Percentiles rank a stretch among this genome's conserved stretches.
Evolutionary conservation across 2,329 filamentous ascomycete species (phyloP).

Genomic region (Scolecobasidium constrictum): DNA sequence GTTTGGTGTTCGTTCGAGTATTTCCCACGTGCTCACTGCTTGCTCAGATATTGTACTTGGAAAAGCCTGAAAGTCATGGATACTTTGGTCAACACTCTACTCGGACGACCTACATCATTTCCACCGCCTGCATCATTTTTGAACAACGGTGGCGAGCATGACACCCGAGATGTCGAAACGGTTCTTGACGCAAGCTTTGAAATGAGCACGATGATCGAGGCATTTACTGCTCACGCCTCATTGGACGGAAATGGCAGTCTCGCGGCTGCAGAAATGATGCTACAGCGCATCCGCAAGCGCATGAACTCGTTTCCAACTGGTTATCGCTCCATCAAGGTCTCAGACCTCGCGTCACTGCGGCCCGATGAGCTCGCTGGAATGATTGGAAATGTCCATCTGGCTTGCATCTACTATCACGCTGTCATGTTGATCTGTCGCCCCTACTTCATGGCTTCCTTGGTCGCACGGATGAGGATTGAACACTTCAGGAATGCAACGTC

Average conservation of each 20-base stretch:
- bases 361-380: conserved; percentile 22
- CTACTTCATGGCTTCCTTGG: conserved; percentile 41
- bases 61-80: conserved; percentile 39
- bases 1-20: too few relatives aligned
- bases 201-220: conserved; percentile 31
- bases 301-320: conserved; percentile 32
- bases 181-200: conserved; percentile 15
- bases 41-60: conserved; percentile 30
- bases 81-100: conserved; percentile 36
- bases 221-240: conserved; percentile 33
- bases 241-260: conserved; percentile 32
- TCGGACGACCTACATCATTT: conserved; percentile 32
- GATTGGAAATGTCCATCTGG: conserved; percentile 43
- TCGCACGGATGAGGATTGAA: too few relatives aligned
- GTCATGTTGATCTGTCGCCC: conserved; percentile 47
- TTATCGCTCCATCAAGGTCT: conserved; percentile 14
- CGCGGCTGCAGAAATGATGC: conserved; percentile 26
- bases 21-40: conserved; percentile 6
- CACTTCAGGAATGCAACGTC: conserved; percentile 15
- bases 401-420: conserved; percentile 48
- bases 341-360: conserved; percentile 14
- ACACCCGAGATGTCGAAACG: background rate
- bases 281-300: conserved; percentile 35
- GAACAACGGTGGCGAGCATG: background rate
- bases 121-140: conserved; percentile 13